A percentile compares a stretch with the other conserved stretches of the same genome.
Evolutionary conservation across 2,329 filamentous ascomycete species (phyloP).

Genomic region (Apiospora saccharicola): DNA sequence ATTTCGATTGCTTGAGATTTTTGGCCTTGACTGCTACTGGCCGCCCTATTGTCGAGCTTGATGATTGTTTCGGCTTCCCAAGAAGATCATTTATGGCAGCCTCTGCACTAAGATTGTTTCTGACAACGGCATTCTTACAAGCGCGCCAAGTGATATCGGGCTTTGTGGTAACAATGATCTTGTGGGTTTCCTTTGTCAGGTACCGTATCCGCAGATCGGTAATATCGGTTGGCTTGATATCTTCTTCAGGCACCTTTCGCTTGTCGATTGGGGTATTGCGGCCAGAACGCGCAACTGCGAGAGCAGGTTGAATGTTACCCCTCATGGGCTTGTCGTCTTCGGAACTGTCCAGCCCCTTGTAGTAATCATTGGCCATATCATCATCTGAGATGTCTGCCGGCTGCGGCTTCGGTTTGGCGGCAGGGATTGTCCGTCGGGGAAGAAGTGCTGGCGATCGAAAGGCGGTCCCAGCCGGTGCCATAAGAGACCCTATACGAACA

Average conservation of each 20-base stretch:
- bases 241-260: conserved; percentile 29
- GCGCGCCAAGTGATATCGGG: conserved; percentile 38
- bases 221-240: conserved; percentile 40
- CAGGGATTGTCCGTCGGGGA: conserved; percentile 40
- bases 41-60: conserved; percentile 1
- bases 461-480: conserved; percentile 79
- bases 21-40: conserved; percentile 3
- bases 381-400: conserved; percentile 41
- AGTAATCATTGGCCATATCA: conserved; percentile 40
- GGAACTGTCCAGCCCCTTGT: conserved; percentile 43
- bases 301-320: conserved; percentile 43
- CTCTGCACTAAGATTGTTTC: conserved; percentile 17
- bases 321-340: conserved; percentile 41
- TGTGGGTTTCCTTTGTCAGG: conserved; percentile 40
- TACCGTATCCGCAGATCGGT: conserved; percentile 40
- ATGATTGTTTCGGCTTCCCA: conserved; percentile 23
- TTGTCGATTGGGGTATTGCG: neutral
- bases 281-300: neutral
- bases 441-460: conserved; percentile 60
- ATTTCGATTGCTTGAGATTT: neutral
- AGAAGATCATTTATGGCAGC: conserved; percentile 27
- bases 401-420: conserved; percentile 40
- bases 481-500: conserved; percentile 62
- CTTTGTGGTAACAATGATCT: conserved; percentile 37
- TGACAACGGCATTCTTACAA: conserved; percentile 39